Evolutionary conservation across 164 flowering plant species (phyloP), one percentile per base, ranked within the genome.

Genomic region (Umbilicus rupestris): DNA sequence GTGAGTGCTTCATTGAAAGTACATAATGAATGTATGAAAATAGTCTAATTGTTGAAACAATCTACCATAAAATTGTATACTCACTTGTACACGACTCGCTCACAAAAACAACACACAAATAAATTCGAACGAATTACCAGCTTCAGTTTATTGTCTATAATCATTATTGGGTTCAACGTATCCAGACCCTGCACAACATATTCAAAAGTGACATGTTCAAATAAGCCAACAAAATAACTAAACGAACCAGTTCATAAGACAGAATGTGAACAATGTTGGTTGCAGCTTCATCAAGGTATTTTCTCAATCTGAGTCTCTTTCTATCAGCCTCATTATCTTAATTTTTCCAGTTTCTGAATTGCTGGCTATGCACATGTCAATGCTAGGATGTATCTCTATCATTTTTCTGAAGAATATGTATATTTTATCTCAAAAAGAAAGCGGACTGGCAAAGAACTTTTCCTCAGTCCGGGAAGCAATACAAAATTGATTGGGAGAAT

Each of bases 61-160:
- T 42, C 3, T 28, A 64, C 30, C 20, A 8, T 5, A 66, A 33
- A 30, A n/a, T n/a, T n/a, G n/a, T n/a, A n/a, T n/a, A n/a, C n/a
- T n/a, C 28, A 20, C 37, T 33, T 22, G 29, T 15, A 26, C 52
- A 47, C 17, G 52, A 47, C 20, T 47, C 17, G 22, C 15, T 17
- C 46, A 47, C 20, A 17, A 49, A 28, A 5, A 60, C 0, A 0
- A 31, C 6, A 17, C 24, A 14, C 5, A 7, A 2, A n/a, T 16
- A 5, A 31, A 6, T 28, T 29, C 11, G 20, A 30, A 22, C 7
- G 46, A 74, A 85, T 73, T 68, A 88, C 96, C 88, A 89, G 80
- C 75, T 83, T 85, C 69, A 84, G 35, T 47, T 76, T 87, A 71
- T 79, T 71, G 28, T 75, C 88, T 39, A 89, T 83, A 5, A 71